Evolutionary conservation across 352 stramenopile genomes (phyloP).

Genomic region (Lagenidium sp.): DNA sequence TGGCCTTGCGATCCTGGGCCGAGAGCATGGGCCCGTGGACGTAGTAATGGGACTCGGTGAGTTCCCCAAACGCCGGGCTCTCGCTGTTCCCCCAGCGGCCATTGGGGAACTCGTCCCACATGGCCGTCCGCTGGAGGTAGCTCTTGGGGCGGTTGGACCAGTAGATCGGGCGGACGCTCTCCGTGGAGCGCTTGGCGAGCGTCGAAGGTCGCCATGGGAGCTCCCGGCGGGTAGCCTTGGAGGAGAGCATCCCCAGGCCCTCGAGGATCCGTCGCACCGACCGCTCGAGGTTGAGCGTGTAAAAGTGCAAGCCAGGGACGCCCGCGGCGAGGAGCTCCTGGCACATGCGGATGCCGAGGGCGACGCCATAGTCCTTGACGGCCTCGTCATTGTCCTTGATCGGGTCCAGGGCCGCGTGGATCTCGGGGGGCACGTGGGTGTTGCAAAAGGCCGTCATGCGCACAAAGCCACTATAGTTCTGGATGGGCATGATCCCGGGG

Average conservation of each 20-base stretch:
- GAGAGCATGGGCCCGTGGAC: conserved; percentile 47
- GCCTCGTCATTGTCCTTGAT: conserved; percentile 96
- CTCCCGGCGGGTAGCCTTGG: conserved; percentile 48
- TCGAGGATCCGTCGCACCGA: conserved; percentile 87
- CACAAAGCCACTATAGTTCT: conserved; percentile 95
- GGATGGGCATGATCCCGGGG: conserved; percentile 99
- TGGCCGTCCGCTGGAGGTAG: conserved; percentile 96
- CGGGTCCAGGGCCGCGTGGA: conserved; percentile 74
- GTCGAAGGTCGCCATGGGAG: conserved; percentile 91
- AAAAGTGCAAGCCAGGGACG: conserved; percentile 88
- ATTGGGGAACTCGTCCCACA: conserved; percentile 97
- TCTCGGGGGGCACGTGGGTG: conserved; percentile 87
- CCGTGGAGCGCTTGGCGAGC: conserved; percentile 81
- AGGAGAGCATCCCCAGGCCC: conserved; percentile 37
- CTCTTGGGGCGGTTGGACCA: conserved; percentile 98
- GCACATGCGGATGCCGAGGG: conserved; percentile 94
- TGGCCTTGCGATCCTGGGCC: conserved; percentile 76
- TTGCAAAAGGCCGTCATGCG: conserved; percentile 98
- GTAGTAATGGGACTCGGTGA: conserved; percentile 95
- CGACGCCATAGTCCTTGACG: conserved; percentile 94
- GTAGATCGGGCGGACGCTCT: conserved; percentile 95
- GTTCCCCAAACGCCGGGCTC: conserved; percentile 93
- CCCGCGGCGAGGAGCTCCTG: conserved; percentile 88
- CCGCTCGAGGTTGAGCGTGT: conserved; percentile 92
- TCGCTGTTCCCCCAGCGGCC: conserved; percentile 94